Percentiles rank a stretch among this genome's conserved stretches.
Evolutionary conservation across 805 yeast genomes (phyloP).

Genomic region (Pichia membranifaciens): DNA sequence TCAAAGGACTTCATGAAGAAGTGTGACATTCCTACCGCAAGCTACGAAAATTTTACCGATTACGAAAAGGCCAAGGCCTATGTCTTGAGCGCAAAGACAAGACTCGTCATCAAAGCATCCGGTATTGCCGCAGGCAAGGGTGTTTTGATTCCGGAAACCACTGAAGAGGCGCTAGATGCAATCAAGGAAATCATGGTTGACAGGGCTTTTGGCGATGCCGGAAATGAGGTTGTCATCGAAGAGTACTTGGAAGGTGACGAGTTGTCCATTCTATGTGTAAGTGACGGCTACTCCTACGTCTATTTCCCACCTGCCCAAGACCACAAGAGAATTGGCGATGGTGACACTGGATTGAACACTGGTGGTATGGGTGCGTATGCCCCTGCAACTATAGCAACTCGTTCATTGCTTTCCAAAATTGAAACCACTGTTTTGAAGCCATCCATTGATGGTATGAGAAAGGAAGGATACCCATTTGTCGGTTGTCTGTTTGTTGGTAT

Average conservation of each 20-base stretch:
- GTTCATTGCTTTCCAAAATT: constrained; percentile 61
- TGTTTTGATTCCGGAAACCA: constrained; percentile 81
- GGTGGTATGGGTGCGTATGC: constrained; percentile 99
- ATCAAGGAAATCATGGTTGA: constrained; percentile 85
- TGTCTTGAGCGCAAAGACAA: constrained; percentile 57
- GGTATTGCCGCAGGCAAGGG: constrained; percentile 99
- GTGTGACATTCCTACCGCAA: constrained; percentile 93
- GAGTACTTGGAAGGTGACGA: constrained; percentile 97
- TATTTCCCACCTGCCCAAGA: constrained; percentile 98
- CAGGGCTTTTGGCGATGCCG: constrained; percentile 87
- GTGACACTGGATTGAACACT: constrained; percentile 91
- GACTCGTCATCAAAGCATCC: constrained; percentile 90
- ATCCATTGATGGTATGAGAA: constrained; percentile 92
- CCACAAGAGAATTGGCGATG: constrained; percentile 91
- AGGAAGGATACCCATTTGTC: constrained; percentile 89
- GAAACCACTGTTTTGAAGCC: constrained; percentile 77
- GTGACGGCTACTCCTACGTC: constrained; percentile 88
- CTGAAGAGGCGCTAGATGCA: constrained; percentile 80
- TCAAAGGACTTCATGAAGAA: constrained; percentile 90
- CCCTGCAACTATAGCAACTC: constrained; percentile 94
- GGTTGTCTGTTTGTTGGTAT: constrained; percentile 95
- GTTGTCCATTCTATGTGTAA: constrained; percentile 81
- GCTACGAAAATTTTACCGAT: constrained; percentile 72
- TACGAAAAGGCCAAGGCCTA: constrained; percentile 72
- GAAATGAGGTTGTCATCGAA: constrained; percentile 91